Conservation (phyloP, 2,329 filamentous ascomycete genomes). For the Botrytis aclada region DNA sequence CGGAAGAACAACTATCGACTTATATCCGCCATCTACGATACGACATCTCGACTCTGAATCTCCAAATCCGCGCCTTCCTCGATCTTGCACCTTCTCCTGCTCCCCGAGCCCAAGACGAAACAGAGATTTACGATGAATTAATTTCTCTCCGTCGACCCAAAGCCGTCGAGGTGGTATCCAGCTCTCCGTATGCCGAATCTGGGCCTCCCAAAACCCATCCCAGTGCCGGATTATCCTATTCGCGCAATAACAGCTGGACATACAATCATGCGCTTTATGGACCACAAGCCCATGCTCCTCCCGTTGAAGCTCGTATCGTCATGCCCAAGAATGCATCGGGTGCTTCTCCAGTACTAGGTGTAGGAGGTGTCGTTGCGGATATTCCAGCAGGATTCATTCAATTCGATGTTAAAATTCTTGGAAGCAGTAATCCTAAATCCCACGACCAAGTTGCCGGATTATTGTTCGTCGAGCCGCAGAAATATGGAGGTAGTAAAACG, state of each 20-base stretch:
- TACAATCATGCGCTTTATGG: constrained; percentile 60
- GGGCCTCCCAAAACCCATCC: constrained; percentile 62
- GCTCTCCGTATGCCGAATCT: constrained; percentile 43
- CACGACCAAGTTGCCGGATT: constrained; percentile 24
- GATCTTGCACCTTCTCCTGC: constrained; percentile 47
- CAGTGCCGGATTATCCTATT: constrained; percentile 61
- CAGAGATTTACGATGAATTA: not conserved
- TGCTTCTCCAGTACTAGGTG: constrained; percentile 30
- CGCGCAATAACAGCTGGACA: constrained; percentile 52
- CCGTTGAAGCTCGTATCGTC: constrained; percentile 57
- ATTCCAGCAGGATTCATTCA: constrained; percentile 23
- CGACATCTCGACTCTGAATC: constrained; percentile 51
- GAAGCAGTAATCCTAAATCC: not conserved
- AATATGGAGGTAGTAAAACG: constrained; percentile 35
- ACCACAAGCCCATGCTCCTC: constrained; percentile 51
- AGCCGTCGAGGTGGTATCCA: constrained; percentile 28
- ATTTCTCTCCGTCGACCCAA: not conserved
- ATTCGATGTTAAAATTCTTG: constrained; percentile 8
- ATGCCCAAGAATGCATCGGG: constrained; percentile 43
- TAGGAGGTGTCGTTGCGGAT: constrained; percentile 36
- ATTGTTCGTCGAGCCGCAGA: constrained; percentile 32
- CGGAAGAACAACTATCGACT: constrained; percentile 49
- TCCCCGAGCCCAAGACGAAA: not conserved
- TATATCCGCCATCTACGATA: constrained; percentile 53
- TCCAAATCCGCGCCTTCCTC: constrained; percentile 57